These are phyloP conservation scores for Paraphaeosphaeria minitans DNA, from an alignment of 2,329 filamentous ascomycete species.

Conservation along the genomic window DNA sequence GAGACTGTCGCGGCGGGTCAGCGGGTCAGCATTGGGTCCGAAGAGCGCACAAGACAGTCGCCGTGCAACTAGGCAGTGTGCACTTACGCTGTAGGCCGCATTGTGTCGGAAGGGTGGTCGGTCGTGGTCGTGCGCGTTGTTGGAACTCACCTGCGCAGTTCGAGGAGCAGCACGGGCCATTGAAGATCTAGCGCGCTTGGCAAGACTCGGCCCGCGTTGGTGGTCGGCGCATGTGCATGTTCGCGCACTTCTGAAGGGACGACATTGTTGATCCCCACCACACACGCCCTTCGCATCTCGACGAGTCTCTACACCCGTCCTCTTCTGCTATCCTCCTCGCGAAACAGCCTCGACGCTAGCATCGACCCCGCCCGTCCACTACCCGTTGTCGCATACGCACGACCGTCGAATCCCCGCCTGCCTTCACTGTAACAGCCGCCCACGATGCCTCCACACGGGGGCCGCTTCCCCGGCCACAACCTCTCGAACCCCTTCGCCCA, in stretches of 20 bases:
- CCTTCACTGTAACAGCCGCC: constrained; percentile 23
- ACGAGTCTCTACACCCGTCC: not conserved
- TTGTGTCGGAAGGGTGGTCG: constrained; percentile 22
- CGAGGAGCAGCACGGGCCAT: constrained; percentile 9
- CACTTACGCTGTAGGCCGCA: constrained; percentile 37
- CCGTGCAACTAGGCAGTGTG: constrained; percentile 3
- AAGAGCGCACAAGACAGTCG: not conserved
- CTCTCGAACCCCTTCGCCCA: constrained; percentile 65
- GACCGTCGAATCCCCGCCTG: constrained; percentile 6
- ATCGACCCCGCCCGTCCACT: not conserved
- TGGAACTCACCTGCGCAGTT: constrained; percentile 20
- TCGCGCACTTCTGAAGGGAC: not conserved
- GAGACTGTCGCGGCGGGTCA: constrained; percentile 34
- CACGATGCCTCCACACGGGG: constrained; percentile 63
- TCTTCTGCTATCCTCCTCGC: not conserved
- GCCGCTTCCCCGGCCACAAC: constrained; percentile 63
- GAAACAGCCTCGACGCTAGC: not conserved
- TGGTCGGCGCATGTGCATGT: not conserved
- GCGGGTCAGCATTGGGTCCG: constrained; percentile 22
- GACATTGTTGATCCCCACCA: not conserved
- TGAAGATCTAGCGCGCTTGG: too few species aligned
- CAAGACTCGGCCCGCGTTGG: constrained; percentile 15
- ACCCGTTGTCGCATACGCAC: constrained; percentile 9
- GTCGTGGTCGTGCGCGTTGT: constrained; percentile 24
- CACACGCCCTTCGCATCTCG: constrained; percentile 5